Conservation (phyloP, 2,329 filamentous ascomycete species). For the Xylaria sp. region DNA sequence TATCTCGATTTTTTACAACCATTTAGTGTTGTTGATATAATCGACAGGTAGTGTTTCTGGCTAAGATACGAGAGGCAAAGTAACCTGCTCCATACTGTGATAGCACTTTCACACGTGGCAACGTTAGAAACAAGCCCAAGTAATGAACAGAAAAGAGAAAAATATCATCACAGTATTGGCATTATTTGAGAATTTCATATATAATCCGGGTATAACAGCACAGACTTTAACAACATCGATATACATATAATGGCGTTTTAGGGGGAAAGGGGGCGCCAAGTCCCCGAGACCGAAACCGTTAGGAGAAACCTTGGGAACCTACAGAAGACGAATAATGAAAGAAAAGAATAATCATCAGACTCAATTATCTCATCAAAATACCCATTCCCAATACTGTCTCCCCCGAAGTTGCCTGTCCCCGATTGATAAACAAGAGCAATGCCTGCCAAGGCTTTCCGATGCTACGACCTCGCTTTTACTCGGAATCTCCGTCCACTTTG, state of each 20-base stretch:
- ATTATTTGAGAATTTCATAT: constrained; percentile 15
- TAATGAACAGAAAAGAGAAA: neutral
- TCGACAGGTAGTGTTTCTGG: neutral
- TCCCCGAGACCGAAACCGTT: constrained; percentile 7
- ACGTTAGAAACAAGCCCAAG: neutral
- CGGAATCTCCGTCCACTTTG: constrained; percentile 38
- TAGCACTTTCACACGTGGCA: neutral
- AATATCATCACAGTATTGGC: constrained; percentile 1
- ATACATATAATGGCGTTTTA: constrained; percentile 18
- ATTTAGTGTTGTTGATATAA: neutral
- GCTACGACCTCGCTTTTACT: constrained; percentile 18
- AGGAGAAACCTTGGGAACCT: neutral
- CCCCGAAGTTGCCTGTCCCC: neutral
- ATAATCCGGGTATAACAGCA: constrained; percentile 31
- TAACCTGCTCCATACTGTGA: neutral
- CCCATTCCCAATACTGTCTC: neutral
- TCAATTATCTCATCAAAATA: constrained; percentile 36
- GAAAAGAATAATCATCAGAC: constrained; percentile 20
- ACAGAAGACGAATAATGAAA: constrained; percentile 1
- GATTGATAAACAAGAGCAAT: neutral
- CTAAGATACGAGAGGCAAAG: neutral
- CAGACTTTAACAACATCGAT: constrained; percentile 14
- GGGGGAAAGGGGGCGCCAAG: neutral
- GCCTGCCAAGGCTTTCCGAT: neutral
- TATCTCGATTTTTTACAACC: constrained; percentile 10